A percentile compares a stretch with the other conserved stretches of the same genome.
Conservation (phyloP, 2,329 filamentous ascomycete species). For the Hymenoscyphus fructigenus region DNA sequence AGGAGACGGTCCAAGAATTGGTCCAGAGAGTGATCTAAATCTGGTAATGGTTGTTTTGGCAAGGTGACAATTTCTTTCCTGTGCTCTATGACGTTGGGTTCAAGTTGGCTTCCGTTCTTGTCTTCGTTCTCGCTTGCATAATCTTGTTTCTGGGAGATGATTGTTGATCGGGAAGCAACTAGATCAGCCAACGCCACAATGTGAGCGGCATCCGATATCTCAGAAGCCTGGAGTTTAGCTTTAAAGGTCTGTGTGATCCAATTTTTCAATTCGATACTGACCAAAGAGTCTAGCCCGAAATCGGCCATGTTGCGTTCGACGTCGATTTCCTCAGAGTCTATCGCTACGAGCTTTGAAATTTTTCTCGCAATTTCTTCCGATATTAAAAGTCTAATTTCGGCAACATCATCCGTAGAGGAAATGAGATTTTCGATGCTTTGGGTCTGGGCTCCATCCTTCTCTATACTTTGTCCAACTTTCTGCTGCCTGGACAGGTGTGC, state of each 20-base stretch:
- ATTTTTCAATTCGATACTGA: constrained; percentile 21
- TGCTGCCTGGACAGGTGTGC: constrained; percentile 4
- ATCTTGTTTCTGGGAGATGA: constrained; percentile 10
- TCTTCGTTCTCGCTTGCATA: not conserved
- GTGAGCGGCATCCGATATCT: constrained; percentile 28
- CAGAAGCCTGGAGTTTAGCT: constrained; percentile 31
- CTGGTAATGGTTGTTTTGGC: constrained; percentile 18
- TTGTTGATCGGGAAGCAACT: constrained; percentile 27
- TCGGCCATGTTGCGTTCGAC: constrained; percentile 8
- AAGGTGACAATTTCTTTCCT: not conserved
- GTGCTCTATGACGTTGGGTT: not conserved
- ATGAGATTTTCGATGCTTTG: constrained; percentile 7
- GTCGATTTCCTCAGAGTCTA: constrained; percentile 15
- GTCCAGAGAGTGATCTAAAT: constrained; percentile 15
- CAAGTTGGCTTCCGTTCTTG: not conserved
- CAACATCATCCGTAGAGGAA: not conserved
- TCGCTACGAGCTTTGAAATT: constrained; percentile 15
- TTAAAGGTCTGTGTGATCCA: constrained; percentile 28
- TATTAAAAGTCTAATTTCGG: constrained; percentile 2
- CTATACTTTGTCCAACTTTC: not conserved
- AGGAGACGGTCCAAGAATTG: constrained; percentile 9
- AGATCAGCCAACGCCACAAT: constrained; percentile 26
- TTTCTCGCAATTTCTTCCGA: constrained; percentile 9
- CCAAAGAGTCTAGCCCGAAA: constrained; percentile 21
- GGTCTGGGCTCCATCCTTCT: not conserved